A percentile compares a stretch with the other conserved stretches of the same genome.
phyloP scores from a whole-genome alignment of 2,329 filamentous ascomycete species.

The Apiospora pterosperma region DNA sequence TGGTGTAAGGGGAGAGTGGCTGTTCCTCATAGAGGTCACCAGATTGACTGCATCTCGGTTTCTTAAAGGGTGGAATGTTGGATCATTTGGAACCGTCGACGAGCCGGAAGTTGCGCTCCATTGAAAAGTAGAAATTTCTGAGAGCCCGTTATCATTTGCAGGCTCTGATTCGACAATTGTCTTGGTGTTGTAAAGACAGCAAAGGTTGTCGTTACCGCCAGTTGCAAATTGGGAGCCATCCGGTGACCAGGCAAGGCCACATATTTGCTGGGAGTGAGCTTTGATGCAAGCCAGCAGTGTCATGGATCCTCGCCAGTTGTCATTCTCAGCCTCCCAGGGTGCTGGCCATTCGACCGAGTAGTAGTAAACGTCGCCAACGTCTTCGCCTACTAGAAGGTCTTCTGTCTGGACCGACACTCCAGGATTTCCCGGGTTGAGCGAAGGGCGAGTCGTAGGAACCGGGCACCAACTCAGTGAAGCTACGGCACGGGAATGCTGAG shows the following conservation, averaged over 20 bases:
- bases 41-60: neutral
- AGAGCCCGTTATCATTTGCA: neutral
- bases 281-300: constrained; percentile 73
- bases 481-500: constrained; percentile 68
- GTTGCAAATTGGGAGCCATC: constrained; percentile 77
- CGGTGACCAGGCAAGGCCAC: constrained; percentile 83
- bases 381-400: constrained; percentile 83
- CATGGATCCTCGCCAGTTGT: constrained; percentile 75
- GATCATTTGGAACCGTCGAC: neutral
- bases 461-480: constrained; percentile 83
- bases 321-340: constrained; percentile 56
- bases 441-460: constrained; percentile 48
- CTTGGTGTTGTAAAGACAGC: constrained; percentile 73
- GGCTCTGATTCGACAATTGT: constrained; percentile 42
- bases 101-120: neutral
- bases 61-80: neutral
- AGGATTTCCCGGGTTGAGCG: constrained; percentile 43
- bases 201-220: constrained; percentile 89
- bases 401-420: constrained; percentile 63
- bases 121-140: neutral
- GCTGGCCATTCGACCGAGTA: constrained; percentile 86
- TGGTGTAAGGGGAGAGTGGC: neutral
- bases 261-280: constrained; percentile 85
- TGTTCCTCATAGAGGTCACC: neutral
- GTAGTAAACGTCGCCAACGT: constrained; percentile 78